phyloP scores from a whole-genome alignment of 225 moss, liverwort and hornwort species.

The Bryoerythrophyllum caledonicum region DNA sequence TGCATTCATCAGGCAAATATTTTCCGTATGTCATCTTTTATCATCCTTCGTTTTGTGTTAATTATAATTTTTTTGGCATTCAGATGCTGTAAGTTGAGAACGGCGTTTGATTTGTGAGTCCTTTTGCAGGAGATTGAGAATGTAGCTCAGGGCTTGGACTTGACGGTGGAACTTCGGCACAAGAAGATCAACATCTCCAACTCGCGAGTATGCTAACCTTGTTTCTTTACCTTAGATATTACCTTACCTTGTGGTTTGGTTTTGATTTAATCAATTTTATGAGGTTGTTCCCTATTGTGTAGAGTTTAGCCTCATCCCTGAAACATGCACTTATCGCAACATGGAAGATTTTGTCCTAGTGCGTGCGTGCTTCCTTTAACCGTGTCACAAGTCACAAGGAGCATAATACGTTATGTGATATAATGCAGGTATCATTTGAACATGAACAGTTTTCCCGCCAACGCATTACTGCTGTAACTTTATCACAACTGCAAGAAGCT shows the following conservation, averaged over 20 bases:
- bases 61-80: neutral
- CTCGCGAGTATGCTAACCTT: constrained; percentile 48
- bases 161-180: constrained; percentile 56
- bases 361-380: neutral
- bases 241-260: neutral
- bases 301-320: neutral
- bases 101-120: neutral
- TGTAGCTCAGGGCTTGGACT: constrained; percentile 43
- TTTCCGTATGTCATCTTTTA: constrained; percentile 36
- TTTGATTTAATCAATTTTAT: neutral
- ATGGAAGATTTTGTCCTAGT: neutral
- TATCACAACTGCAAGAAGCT: constrained; percentile 55
- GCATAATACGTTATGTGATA: neutral
- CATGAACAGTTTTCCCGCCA: constrained; percentile 83
- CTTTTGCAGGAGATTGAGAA: constrained; percentile 50
- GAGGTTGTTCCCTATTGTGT: neutral
- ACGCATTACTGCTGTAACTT: constrained; percentile 69
- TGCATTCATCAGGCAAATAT: constrained; percentile 63
- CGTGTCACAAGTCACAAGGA: neutral
- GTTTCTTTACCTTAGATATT: neutral
- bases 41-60: neutral
- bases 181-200: constrained; percentile 85
- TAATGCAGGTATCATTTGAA: constrained; percentile 67
- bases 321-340: neutral
- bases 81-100: neutral